Base-by-base conservation (phyloP, 768 basidiomycete genomes). In the Termitomyces sp. region DNA sequence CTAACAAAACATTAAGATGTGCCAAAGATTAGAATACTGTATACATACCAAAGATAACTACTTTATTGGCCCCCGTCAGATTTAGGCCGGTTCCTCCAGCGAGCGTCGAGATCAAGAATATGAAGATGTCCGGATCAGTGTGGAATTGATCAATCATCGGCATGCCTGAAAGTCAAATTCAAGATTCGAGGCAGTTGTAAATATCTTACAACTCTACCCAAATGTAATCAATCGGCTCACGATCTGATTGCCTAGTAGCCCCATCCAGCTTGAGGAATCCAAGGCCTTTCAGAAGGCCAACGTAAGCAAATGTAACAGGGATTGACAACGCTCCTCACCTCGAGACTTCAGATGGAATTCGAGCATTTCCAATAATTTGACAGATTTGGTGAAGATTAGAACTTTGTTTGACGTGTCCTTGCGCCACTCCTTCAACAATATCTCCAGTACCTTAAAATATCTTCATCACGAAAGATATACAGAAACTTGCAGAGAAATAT, bases 71-170 rank as follows among this genome's bases (percentile, higher is more conserved):
- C 3, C 88, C 77, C 15, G 91, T 93, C 47, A 97, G 71, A 66
- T 95, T 97, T 45, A 97, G 73, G 2, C 94, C 94, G 5, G 91
- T 92, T 2, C 94, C 95, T 1, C 95, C 95, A 3, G 94, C 93
- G 52, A 92, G 75, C 0, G 93, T 97, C 5, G 92, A 94, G 54
- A 97, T 94, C 52, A 96, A 74, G 67, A 96, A 93, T 42, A 94
- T 71, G 66, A 85, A 94, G 43, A 90, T 70, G 21, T 85, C 75
- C 0, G 85, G 79, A 59, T 93, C 85, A 10, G 76, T 67, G 59
- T 97, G 87, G 65, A 96, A 97, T 62, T 75, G 68, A 66, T 97
- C 94, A 55, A 97, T 91, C 70, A 92, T 75, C 0, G 81, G 79
- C 93, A 95, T 91, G 11, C 92, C 90, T 91, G 64, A 26, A 23